Evolutionary conservation across 2,329 filamentous ascomycete genomes (phyloP).

Genomic region (Colletotrichum tropicale): DNA sequence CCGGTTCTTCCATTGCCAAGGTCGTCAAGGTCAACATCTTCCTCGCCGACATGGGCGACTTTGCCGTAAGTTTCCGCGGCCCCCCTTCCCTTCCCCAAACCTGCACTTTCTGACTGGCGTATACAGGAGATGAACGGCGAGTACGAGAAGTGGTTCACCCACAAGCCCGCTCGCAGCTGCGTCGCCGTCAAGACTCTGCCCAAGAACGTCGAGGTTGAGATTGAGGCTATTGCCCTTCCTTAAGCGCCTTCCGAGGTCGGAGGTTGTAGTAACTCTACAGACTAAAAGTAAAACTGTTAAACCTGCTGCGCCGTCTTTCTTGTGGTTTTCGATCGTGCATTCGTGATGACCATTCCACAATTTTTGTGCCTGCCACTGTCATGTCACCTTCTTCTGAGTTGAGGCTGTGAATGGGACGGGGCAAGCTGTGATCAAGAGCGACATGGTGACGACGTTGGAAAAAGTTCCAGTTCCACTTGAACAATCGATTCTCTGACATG

Average conservation of each 20-base stretch:
- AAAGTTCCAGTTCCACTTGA: too few species aligned
- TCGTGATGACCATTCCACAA: neutral
- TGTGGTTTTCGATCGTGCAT: neutral
- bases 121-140: slow-evolving; percentile 79
- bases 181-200: slow-evolving; percentile 90
- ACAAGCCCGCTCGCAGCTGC: slow-evolving; percentile 88
- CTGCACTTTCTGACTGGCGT: neutral
- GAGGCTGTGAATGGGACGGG: neutral
- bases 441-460: neutral
- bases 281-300: neutral
- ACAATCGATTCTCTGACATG: neutral
- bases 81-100: too few species aligned
- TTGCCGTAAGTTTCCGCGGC: slow-evolving; percentile 56
- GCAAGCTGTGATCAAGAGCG: neutral
- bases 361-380: neutral
- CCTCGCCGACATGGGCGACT: slow-evolving; percentile 89
- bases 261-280: neutral
- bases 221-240: slow-evolving; percentile 82
- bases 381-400: neutral
- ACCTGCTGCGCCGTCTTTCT: neutral
- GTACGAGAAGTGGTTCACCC: slow-evolving; percentile 82
- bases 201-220: slow-evolving; percentile 86
- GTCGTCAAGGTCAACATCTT: slow-evolving; percentile 95
- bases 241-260: slow-evolving; percentile 32
- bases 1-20: slow-evolving; percentile 77